phyloP scores from a whole-genome alignment of 305 asterid species.

The Andrographis paniculata region DNA sequence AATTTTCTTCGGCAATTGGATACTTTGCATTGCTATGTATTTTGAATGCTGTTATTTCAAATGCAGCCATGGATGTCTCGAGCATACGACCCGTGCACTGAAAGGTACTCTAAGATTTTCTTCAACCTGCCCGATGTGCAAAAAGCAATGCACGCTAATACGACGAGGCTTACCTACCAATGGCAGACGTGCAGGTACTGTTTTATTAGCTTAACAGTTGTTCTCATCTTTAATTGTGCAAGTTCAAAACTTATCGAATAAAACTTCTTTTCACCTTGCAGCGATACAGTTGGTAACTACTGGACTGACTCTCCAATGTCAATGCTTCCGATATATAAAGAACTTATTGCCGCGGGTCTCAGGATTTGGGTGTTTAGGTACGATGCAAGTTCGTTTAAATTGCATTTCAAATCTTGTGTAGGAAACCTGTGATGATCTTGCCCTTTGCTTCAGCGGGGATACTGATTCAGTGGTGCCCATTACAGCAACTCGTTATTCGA shows the following conservation, averaged over 20 bases:
- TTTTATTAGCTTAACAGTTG: not conserved
- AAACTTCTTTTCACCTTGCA: constrained; percentile 20
- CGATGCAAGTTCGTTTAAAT: constrained; percentile 1
- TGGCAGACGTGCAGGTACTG: constrained; percentile 89
- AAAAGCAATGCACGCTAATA: constrained; percentile 77
- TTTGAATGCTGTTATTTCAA: no score
- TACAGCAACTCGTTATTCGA: constrained; percentile 91
- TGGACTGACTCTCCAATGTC: constrained; percentile 92
- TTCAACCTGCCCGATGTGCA: constrained; percentile 88
- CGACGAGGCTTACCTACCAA: constrained; percentile 51
- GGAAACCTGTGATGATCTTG: not conserved
- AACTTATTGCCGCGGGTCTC: constrained; percentile 70
- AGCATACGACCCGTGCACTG: constrained; percentile 94
- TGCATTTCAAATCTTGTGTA: not conserved
- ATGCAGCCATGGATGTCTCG: constrained; percentile 88
- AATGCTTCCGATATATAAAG: constrained; percentile 88
- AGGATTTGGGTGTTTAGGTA: constrained; percentile 97
- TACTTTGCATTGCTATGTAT: no score
- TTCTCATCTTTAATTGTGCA: not conserved
- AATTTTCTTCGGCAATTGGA: no score
- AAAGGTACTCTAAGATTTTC: constrained; percentile 53
- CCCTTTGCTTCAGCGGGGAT: constrained; percentile 59
- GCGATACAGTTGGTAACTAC: constrained; percentile 64
- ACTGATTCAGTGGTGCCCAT: constrained; percentile 92
- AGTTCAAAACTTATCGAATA: not conserved